Conservation (phyloP, 177 flowering plant genomes). For the Vitis hybrid region DNA sequence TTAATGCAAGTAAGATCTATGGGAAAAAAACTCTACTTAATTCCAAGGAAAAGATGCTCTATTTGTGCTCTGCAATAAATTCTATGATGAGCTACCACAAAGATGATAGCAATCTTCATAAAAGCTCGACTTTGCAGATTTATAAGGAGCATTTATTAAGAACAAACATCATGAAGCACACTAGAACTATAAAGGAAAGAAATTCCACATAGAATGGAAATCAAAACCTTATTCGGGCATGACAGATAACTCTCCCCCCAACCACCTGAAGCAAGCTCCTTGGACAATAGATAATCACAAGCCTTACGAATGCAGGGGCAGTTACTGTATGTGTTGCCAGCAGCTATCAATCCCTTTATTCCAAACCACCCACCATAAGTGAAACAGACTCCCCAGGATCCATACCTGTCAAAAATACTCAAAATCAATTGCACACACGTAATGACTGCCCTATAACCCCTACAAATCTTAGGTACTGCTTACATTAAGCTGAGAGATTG, state of each 20-base stretch:
- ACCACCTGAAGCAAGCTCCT: slow-evolving; percentile 68
- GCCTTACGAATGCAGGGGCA: slow-evolving; percentile 54
- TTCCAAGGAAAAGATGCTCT: not conserved
- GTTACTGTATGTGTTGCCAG: slow-evolving; percentile 47
- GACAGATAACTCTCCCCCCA: slow-evolving; percentile 80
- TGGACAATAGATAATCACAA: slow-evolving; percentile 64
- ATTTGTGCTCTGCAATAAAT: not conserved
- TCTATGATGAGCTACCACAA: not conserved
- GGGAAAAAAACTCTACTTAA: not conserved
- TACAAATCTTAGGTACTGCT: too few relatives aligned
- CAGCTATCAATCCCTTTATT: slow-evolving; percentile 44
- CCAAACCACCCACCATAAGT: slow-evolving; percentile 71
- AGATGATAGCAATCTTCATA: not conserved
- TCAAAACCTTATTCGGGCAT: slow-evolving; percentile 55
- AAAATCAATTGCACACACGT: not conserved
- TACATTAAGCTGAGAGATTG: not conserved
- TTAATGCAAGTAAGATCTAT: too few relatives aligned
- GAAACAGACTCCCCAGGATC: slow-evolving; percentile 46
- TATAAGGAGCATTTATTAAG: too few relatives aligned
- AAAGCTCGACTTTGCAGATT: not conserved
- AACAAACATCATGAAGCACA: not conserved
- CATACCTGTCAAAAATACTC: slow-evolving; percentile 26
- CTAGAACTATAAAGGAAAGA: not conserved
- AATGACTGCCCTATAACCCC: not conserved
- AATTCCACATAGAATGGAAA: not conserved